phyloP scores from a whole-genome alignment of 2,329 filamentous ascomycete species.

The Nectriaceae sp. region DNA sequence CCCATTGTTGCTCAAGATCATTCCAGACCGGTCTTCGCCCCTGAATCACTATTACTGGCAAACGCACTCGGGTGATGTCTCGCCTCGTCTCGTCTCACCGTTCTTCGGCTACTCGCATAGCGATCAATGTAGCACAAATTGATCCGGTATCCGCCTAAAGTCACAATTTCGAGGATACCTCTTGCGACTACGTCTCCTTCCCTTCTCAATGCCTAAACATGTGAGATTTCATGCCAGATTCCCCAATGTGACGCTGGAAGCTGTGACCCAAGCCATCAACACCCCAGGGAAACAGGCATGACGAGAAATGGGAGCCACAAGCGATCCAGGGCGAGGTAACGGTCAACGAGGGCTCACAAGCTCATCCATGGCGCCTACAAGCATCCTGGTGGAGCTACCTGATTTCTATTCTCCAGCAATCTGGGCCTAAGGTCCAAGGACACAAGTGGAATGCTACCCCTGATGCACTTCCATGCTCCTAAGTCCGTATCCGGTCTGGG shows the following conservation, averaged over 20 bases:
- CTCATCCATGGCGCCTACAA: constrained; percentile 1
- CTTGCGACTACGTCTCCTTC: no score
- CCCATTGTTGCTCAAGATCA: no score
- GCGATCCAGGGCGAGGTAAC: constrained; percentile 4
- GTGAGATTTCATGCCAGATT: constrained; percentile 27
- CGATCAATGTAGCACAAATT: no score
- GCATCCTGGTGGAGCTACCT: background rate
- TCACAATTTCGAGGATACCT: background rate
- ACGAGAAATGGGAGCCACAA: no score
- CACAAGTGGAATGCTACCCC: background rate
- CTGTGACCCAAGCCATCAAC: background rate
- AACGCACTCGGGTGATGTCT: no score
- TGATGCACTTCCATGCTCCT: constrained; percentile 5
- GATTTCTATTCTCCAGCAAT: background rate
- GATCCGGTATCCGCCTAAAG: no score
- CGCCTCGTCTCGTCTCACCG: background rate
- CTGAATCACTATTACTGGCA: no score
- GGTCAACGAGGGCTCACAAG: constrained; percentile 14
- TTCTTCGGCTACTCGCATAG: no score
- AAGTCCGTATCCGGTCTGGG: constrained; percentile 16
- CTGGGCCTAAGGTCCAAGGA: background rate
- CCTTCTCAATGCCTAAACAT: constrained; percentile 10
- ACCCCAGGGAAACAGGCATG: constrained; percentile 15
- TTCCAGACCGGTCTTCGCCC: background rate
- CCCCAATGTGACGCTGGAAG: constrained; percentile 20